Conservation (phyloP, 2,329 filamentous ascomycete genomes). For the Alternaria dauci region DNA sequence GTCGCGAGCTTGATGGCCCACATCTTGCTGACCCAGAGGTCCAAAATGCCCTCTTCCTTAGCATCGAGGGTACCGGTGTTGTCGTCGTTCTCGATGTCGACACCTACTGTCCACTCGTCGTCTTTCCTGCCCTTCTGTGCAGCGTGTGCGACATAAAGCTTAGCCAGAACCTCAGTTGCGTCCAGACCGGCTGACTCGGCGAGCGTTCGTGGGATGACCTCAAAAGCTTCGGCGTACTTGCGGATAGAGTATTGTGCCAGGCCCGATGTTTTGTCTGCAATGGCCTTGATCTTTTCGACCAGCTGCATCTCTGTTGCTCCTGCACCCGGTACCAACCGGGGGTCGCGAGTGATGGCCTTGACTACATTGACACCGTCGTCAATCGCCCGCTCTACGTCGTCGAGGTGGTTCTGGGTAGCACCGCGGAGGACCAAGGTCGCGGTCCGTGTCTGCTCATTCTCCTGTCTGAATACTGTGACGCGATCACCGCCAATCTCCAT, state of each 20-base stretch:
- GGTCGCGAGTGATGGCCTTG: slow-evolving; percentile 95
- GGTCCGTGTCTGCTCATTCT: slow-evolving; percentile 89
- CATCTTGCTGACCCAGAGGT: slow-evolving; percentile 88
- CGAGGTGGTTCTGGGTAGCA: slow-evolving; percentile 96
- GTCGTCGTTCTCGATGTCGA: slow-evolving; percentile 91
- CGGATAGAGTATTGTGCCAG: slow-evolving; percentile 96
- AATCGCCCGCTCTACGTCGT: slow-evolving; percentile 95
- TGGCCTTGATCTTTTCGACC: slow-evolving; percentile 87
- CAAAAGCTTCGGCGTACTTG: slow-evolving; percentile 97
- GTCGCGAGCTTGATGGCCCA: slow-evolving; percentile 98
- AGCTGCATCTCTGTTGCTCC: slow-evolving; percentile 95
- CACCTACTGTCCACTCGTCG: slow-evolving; percentile 88
- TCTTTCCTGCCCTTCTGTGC: slow-evolving; percentile 60
- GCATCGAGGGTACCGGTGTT: slow-evolving; percentile 84
- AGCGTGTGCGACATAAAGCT: slow-evolving; percentile 90
- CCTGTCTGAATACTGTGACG: slow-evolving; percentile 97
- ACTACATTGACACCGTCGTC: slow-evolving; percentile 98
- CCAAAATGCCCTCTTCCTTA: slow-evolving; percentile 86
- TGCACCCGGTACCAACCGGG: slow-evolving; percentile 89
- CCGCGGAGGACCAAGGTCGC: slow-evolving; percentile 93
- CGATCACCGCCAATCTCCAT: slow-evolving; percentile 97
- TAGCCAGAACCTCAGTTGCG: slow-evolving; percentile 93
- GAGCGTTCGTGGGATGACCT: slow-evolving; percentile 91
- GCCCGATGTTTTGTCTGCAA: slow-evolving; percentile 91
- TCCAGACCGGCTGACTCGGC: slow-evolving; percentile 96